Conservation (phyloP, 2,329 filamentous ascomycete species). For the Stemphylium beticola region DNA sequence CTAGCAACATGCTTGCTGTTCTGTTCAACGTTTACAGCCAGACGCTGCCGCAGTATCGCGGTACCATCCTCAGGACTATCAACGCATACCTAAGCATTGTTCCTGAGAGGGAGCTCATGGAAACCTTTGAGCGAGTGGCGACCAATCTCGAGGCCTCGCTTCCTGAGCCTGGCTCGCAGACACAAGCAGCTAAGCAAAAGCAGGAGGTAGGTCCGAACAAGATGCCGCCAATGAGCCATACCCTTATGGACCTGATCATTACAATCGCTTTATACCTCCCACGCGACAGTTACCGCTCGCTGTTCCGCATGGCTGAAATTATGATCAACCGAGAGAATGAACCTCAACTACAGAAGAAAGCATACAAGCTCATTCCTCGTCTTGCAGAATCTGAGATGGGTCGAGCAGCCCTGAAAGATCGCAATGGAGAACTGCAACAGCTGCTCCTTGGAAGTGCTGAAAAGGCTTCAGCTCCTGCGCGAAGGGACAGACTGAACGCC, state of each 20-base stretch:
- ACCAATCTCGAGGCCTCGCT: constrained; percentile 25
- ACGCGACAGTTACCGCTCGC: constrained; percentile 78
- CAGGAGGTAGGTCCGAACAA: constrained; percentile 66
- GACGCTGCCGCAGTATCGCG: constrained; percentile 89
- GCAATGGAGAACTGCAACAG: constrained; percentile 79
- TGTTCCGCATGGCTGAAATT: constrained; percentile 85
- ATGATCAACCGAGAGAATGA: constrained; percentile 83
- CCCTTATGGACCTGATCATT: constrained; percentile 94
- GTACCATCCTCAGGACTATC: constrained; percentile 90
- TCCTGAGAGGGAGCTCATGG: constrained; percentile 57
- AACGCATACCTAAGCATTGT: constrained; percentile 93
- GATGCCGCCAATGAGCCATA: constrained; percentile 92
- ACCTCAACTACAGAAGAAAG: constrained; percentile 96
- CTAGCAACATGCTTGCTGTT: constrained; percentile 89
- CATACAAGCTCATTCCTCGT: constrained; percentile 95
- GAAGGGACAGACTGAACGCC: constrained; percentile 83
- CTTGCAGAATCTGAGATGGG: constrained; percentile 82
- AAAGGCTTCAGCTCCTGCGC: constrained; percentile 84
- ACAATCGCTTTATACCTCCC: constrained; percentile 95
- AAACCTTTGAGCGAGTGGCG: constrained; percentile 16
- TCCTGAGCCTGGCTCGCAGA: constrained; percentile 60
- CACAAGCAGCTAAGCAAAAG: constrained; percentile 68
- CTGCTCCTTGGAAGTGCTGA: constrained; percentile 80
- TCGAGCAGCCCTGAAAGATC: constrained; percentile 74
- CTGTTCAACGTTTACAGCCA: constrained; percentile 99